Conservation (phyloP, 306 rosid species). For the Citrullus amarus region DNA sequence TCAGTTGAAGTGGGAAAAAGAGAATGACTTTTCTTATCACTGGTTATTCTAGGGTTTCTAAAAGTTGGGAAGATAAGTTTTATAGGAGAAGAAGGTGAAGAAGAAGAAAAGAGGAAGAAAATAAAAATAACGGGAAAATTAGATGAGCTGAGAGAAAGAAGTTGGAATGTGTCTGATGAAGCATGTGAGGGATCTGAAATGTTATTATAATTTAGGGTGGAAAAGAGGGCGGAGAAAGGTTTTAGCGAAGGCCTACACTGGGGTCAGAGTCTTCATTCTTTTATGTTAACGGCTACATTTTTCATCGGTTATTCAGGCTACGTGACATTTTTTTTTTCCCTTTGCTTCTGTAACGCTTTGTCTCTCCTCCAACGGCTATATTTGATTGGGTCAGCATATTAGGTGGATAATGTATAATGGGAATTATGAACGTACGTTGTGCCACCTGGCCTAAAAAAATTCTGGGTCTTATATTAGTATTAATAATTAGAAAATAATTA, state of each 20-base stretch:
- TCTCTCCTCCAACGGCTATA: conserved; percentile 53
- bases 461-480: not conserved
- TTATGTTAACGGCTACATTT: conserved; percentile 8
- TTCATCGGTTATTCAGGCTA: not conserved
- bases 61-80: conserved; percentile 1
- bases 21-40: not conserved
- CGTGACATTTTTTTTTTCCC: not conserved
- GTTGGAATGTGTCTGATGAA: not conserved
- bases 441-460: not conserved
- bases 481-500: not conserved
- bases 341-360: conserved; percentile 33
- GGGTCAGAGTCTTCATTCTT: not conserved
- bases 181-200: conserved; percentile 6
- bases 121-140: not conserved
- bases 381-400: conserved; percentile 10
- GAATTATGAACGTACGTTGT: not conserved
- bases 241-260: not conserved
- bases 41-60: conserved; percentile 2
- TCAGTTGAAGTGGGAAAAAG: not conserved
- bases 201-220: not conserved
- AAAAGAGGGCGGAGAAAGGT: not conserved
- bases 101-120: not conserved
- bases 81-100: not conserved
- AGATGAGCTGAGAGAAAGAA: not conserved
- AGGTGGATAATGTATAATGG: not conserved